Evolutionary conservation across 2,329 filamentous ascomycete species (phyloP), one percentile per base, ranked within the genome.

Genomic region (Ceratocystis huliohia): DNA sequence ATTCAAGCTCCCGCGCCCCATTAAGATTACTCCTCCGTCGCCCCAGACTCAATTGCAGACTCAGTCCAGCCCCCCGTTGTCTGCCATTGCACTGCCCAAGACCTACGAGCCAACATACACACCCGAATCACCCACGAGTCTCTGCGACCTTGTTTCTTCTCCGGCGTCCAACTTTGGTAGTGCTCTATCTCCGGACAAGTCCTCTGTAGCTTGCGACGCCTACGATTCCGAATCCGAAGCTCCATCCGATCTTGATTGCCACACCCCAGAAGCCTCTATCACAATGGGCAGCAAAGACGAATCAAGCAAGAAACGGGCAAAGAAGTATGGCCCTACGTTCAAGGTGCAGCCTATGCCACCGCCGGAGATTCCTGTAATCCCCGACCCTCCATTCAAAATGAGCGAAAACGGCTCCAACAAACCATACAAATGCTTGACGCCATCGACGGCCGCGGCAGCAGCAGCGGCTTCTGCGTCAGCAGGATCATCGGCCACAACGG

Each of bases 311-410:
- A 66, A 65, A 45, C 67, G 67, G 25, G 25, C 48, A n/a, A 68
- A 68, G 53, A 68, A 68, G 61, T 68, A 68, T 33, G 67, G 67
- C 1, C 67, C 67, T 3, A 68, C 67, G n/a, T 68, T 68, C 61
- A 68, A 68, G 44, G 67, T 68, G 59, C 59, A 64, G 44, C 67
- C 67, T 17, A 41, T 68, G 64, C 67, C 67, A 45, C 64, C 67
- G 56, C 67, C 67, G 5, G 61, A 66, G 8, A 64, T 68, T 7
- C 67, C 67, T 5, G 64, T 68, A 22, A 66, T 66, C n/a, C 67
- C 67, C 13, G 67, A 56, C 28, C 64, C 64, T 5, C 67, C 67
- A n/a, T 68, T 68, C 15, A 68, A 68, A 28, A 68, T 68, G 67
- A 68, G 67, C 22, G 67, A 68, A n/a, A 68, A 64, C 7, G 67